A percentile compares a stretch with the other conserved stretches of the same genome.
phyloP scores from a whole-genome alignment of 2,329 filamentous ascomycete genomes.

The Cladorrhinum sp. region DNA sequence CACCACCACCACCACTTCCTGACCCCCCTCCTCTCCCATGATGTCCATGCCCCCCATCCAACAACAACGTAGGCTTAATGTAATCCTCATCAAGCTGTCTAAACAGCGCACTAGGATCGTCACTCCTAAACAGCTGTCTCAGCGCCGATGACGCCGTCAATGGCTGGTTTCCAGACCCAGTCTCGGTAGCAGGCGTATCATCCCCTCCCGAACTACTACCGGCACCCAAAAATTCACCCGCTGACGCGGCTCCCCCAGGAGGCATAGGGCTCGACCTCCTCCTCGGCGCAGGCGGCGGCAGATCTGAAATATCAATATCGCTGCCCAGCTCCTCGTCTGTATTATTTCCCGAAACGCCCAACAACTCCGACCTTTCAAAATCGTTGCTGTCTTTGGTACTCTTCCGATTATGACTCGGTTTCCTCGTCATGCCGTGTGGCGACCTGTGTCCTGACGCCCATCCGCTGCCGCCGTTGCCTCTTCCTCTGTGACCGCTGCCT shows the following conservation, averaged over 20 bases:
- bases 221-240: slow-evolving; percentile 14
- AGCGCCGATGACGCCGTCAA: slow-evolving; percentile 75
- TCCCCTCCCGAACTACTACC: slow-evolving; percentile 21
- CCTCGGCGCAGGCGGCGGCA: slow-evolving; percentile 57
- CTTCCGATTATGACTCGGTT: slow-evolving; percentile 52
- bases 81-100: slow-evolving; percentile 92
- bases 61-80: slow-evolving; percentile 84
- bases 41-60: slow-evolving; percentile 62
- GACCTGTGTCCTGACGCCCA: slow-evolving; percentile 56
- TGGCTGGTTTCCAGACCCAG: slow-evolving; percentile 32
- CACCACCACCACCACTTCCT: slow-evolving; percentile 18
- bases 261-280: slow-evolving; percentile 40
- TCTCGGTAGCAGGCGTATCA: slow-evolving; percentile 23
- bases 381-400: slow-evolving; percentile 47
- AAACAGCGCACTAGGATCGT: slow-evolving; percentile 88
- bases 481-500: slow-evolving; percentile 18
- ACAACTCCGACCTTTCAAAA: slow-evolving; percentile 55
- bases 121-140: slow-evolving; percentile 74
- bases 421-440: slow-evolving; percentile 42
- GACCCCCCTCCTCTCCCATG: slow-evolving; percentile 8
- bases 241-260: slow-evolving; percentile 13
- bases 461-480: slow-evolving; percentile 34
- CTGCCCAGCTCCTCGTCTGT: slow-evolving; percentile 60
- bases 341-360: slow-evolving; percentile 44
- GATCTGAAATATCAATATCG: slow-evolving; percentile 64